Evolutionary conservation across 2,329 filamentous ascomycete genomes (phyloP).

Genomic region (Calonectria naviculata): DNA sequence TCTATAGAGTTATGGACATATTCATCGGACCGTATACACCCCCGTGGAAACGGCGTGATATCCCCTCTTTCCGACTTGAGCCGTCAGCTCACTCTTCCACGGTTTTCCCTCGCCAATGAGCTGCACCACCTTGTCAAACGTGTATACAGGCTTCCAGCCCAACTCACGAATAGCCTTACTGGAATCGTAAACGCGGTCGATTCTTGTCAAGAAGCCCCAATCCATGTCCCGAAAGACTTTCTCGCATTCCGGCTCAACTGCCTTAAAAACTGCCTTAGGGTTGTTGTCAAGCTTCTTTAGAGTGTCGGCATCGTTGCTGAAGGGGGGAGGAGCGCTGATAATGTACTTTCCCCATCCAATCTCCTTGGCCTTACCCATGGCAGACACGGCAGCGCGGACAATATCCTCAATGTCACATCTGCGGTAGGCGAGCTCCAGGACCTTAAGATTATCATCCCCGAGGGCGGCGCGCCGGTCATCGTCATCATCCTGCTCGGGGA

Average conservation of each 20-base stretch:
- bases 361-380: slow-evolving; percentile 46
- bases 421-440: slow-evolving; percentile 59
- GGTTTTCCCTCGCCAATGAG: slow-evolving; percentile 47
- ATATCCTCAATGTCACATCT: slow-evolving; percentile 57
- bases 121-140: slow-evolving; percentile 50
- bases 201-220: slow-evolving; percentile 51
- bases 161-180: slow-evolving; percentile 53
- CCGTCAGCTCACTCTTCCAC: slow-evolving; percentile 52
- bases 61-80: slow-evolving; percentile 54
- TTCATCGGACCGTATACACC: slow-evolving; percentile 52
- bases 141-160: slow-evolving; percentile 55
- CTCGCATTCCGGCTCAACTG: slow-evolving; percentile 39
- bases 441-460: slow-evolving; percentile 57
- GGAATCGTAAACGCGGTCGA: slow-evolving; percentile 60
- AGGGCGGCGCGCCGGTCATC: slow-evolving; percentile 49
- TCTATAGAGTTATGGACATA: background rate
- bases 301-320: slow-evolving; percentile 43
- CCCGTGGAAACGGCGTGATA: slow-evolving; percentile 57
- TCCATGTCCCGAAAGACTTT: slow-evolving; percentile 44
- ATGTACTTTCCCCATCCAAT: slow-evolving; percentile 55
- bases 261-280: slow-evolving; percentile 44
- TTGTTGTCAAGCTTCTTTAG: slow-evolving; percentile 47
- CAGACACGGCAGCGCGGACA: slow-evolving; percentile 53
- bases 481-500: slow-evolving; percentile 60
- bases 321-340: slow-evolving; percentile 56